Evolutionary conservation across 2,329 filamentous ascomycete species (phyloP), one percentile per base, ranked within the genome.

Genomic region (Cladorrhinum sp.): DNA sequence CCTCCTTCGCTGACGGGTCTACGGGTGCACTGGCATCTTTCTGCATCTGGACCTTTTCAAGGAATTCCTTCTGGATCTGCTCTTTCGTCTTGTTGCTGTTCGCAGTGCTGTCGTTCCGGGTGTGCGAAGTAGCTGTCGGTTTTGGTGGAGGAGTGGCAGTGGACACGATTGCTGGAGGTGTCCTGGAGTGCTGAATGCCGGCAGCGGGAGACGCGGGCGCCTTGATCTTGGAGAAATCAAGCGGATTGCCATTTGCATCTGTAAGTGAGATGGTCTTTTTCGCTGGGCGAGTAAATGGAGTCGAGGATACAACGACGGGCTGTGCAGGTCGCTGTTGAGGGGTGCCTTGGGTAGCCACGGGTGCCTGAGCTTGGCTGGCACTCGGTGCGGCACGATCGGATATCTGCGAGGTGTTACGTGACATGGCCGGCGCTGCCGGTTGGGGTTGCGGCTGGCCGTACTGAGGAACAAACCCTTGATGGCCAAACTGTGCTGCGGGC

Each of bases 251-350:
- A 59, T 88, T 83, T 27, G 88, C 83, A 70, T 92, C 91, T 80
- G 92, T 96, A 79, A 97, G 96, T 53, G 87, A 81, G 66, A 97
- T 89, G 1, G 89, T 92, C 80, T 89, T 91, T 73, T 80, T 81
- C 20, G 78, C 78, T n/a, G 77, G 79, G 68, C 81, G 84, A 72
- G 78, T 72, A 61, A 83, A 82, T 61, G 74, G 75, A 12, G 58
- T 25, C 41, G 75, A 76, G 13, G 76, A 71, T 62, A 75, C 75
- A n/a, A 82, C 72, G 2, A 74, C 69, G 1, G 75, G 74, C 51
- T 72, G 64, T 66, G 88, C 87, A 62, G 85, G 84, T 62, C 88
- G 82, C 63, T 88, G 86, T 66, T 85, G 82, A 2, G 85, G 78
- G 5, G 82, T 81, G 64, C 84, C 85, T 36, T 85, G 81, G 23